Evolutionary conservation across 2,329 filamentous ascomycete genomes (phyloP).

Genomic region (Penicillium sp.): DNA sequence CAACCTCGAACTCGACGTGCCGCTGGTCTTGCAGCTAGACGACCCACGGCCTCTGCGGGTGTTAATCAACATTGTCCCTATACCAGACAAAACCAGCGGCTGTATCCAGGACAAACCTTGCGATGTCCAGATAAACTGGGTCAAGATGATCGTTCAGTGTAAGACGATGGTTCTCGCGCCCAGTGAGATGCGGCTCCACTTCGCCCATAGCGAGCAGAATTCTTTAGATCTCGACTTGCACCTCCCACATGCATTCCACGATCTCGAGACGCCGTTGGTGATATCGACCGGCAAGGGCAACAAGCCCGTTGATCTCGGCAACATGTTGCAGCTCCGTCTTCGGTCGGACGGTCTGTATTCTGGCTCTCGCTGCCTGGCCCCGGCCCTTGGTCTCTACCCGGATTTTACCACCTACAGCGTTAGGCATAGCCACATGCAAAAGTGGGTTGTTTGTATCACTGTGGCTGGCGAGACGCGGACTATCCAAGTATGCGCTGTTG

Average conservation of each 20-base stretch:
- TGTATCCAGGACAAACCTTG: slow-evolving; percentile 12
- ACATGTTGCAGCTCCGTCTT: slow-evolving; percentile 16
- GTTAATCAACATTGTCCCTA: slow-evolving; percentile 9
- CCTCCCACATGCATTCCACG: slow-evolving; percentile 7
- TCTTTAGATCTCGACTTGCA: slow-evolving; percentile 2
- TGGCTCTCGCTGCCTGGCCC: neutral
- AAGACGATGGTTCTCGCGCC: slow-evolving; percentile 13
- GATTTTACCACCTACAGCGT: slow-evolving; percentile 21
- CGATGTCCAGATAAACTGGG: slow-evolving; percentile 15
- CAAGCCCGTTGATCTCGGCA: slow-evolving; percentile 16
- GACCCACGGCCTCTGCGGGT: slow-evolving; percentile 15
- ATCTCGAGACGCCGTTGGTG: slow-evolving; percentile 10
- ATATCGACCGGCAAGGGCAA: slow-evolving; percentile 11
- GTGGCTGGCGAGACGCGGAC: slow-evolving; percentile 12
- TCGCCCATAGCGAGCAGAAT: neutral
- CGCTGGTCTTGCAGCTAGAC: slow-evolving; percentile 25
- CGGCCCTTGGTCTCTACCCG: slow-evolving; percentile 4
- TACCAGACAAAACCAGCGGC: slow-evolving; percentile 5
- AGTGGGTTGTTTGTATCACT: slow-evolving; percentile 12
- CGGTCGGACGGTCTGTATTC: slow-evolving; percentile 6
- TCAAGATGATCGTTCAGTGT: slow-evolving; percentile 12
- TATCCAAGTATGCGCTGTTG: too few species aligned
- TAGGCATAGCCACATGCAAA: slow-evolving; percentile 7
- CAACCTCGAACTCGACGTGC: slow-evolving; percentile 25
- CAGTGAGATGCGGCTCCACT: neutral